Evolutionary conservation across 2,329 filamentous ascomycete species (phyloP).

Genomic region (Fusarium mundagurra): DNA sequence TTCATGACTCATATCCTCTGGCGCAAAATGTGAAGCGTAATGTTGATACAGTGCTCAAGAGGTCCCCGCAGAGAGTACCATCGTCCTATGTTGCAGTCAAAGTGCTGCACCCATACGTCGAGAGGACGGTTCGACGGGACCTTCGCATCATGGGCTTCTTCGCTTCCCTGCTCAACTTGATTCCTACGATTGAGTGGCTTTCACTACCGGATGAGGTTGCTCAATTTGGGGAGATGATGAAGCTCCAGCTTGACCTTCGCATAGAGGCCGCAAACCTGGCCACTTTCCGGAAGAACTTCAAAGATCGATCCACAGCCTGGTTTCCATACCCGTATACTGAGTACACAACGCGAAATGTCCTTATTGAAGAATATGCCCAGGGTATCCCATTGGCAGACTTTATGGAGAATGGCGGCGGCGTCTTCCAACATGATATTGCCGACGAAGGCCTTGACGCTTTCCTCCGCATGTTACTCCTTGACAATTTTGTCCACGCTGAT

Average conservation of each 20-base stretch:
- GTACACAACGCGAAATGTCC: constrained; percentile 89
- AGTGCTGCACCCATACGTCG: constrained; percentile 91
- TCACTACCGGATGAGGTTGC: constrained; percentile 93
- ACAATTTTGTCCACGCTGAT: constrained; percentile 98
- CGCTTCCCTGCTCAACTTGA: constrained; percentile 80
- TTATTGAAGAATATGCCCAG: constrained; percentile 95
- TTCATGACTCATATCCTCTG: constrained; percentile 60
- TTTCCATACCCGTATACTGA: constrained; percentile 95
- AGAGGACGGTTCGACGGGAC: constrained; percentile 89
- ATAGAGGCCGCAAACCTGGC: constrained; percentile 93
- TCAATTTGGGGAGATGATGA: constrained; percentile 99
- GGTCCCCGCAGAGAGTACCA: constrained; percentile 82
- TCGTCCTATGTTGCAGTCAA: constrained; percentile 96
- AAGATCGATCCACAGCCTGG: constrained; percentile 88
- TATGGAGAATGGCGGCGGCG: constrained; percentile 87
- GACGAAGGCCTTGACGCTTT: constrained; percentile 96
- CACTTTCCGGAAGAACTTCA: constrained; percentile 90
- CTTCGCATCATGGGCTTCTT: constrained; percentile 95
- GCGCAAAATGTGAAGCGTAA: constrained; percentile 79
- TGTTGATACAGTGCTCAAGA: constrained; percentile 88
- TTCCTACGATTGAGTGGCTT: constrained; percentile 97
- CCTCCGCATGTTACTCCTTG: constrained; percentile 92
- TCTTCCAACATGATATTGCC: constrained; percentile 93
- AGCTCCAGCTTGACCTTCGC: constrained; percentile 91
- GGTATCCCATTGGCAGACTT: constrained; percentile 93